phyloP scores from a whole-genome alignment of 2,329 filamentous ascomycete genomes.

The Escovopsis sp. region DNA sequence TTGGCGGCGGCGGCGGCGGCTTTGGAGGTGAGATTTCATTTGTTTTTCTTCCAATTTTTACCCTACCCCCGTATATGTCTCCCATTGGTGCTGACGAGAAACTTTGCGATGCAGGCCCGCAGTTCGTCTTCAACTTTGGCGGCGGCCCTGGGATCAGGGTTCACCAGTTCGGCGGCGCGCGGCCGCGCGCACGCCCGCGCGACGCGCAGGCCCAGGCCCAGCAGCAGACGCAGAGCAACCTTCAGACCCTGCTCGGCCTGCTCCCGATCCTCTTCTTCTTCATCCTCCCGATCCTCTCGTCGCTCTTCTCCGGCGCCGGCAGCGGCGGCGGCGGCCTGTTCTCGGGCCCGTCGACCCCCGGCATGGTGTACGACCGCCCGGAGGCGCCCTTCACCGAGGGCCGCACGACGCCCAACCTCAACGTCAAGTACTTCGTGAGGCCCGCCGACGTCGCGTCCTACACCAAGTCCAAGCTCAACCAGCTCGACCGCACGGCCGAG shows the following conservation, averaged over 20 bases:
- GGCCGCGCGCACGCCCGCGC: slow-evolving; percentile 62
- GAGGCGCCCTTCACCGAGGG: slow-evolving; percentile 57
- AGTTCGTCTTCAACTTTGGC: slow-evolving; percentile 91
- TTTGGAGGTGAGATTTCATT: slow-evolving; percentile 25
- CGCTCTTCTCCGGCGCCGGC: slow-evolving; percentile 48
- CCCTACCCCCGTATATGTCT: too few relatives aligned
- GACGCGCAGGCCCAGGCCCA: slow-evolving; percentile 37
- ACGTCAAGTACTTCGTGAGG: slow-evolving; percentile 75
- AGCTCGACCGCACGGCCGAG: slow-evolving; percentile 69
- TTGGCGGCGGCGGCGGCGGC: slow-evolving; percentile 45
- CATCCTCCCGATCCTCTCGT: slow-evolving; percentile 68
- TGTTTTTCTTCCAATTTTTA: too few relatives aligned
- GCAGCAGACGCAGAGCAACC: slow-evolving; percentile 34
- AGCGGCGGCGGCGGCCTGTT: slow-evolving; percentile 1
- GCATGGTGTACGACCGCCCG: slow-evolving; percentile 61
- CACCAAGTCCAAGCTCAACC: slow-evolving; percentile 50
- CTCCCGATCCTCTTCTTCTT: slow-evolving; percentile 85
- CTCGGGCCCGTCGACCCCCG: slow-evolving; percentile 38
- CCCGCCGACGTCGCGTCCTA: slow-evolving; percentile 62
- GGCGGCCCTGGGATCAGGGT: slow-evolving; percentile 84
- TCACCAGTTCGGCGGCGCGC: slow-evolving; percentile 80
- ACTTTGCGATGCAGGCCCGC: slow-evolving; percentile 63
- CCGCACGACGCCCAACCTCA: slow-evolving; percentile 54
- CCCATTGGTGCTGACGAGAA: slow-evolving; percentile 12
- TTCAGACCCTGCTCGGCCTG: slow-evolving; percentile 55